Evolutionary conservation across 306 rosid species (phyloP).

Genomic region (Rosa persica): DNA sequence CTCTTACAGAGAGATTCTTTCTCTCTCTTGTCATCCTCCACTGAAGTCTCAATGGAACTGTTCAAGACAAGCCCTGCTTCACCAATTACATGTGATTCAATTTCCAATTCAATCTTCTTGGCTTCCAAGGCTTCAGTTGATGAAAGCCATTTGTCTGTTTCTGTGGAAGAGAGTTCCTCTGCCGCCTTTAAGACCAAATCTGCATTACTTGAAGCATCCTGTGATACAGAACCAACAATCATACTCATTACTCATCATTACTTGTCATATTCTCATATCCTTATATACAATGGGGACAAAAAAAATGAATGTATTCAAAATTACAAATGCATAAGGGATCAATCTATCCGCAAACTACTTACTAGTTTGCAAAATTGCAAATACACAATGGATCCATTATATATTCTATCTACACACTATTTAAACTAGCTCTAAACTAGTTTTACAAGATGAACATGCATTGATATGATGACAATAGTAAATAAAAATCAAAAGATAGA

Average conservation of each 20-base stretch:
- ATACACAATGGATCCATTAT: neutral
- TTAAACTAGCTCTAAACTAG: neutral
- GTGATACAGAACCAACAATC: conserved; percentile 15
- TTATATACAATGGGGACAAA: neutral
- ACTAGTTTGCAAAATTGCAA: neutral
- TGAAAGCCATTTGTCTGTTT: conserved; percentile 54
- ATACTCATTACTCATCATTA: neutral
- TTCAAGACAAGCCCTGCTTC: conserved; percentile 55
- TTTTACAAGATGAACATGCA: neutral
- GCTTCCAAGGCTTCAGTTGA: conserved; percentile 67
- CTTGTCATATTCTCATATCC: neutral
- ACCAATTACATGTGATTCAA: conserved; percentile 58
- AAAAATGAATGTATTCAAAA: too few species aligned
- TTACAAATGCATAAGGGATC: neutral
- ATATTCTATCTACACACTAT: neutral
- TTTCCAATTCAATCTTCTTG: conserved; percentile 73
- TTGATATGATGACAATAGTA: neutral
- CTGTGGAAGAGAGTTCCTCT: conserved; percentile 41
- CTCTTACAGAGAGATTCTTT: conserved; percentile 55
- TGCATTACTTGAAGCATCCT: conserved; percentile 66
- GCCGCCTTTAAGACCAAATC: conserved; percentile 48
- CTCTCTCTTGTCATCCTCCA: conserved; percentile 63
- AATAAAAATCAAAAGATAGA: neutral
- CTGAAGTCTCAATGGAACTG: conserved; percentile 52
- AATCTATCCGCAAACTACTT: neutral